Evolutionary conservation across 768 basidiomycete species (phyloP), one percentile per base, ranked within the genome.

Genomic region (Suillus paluster): DNA sequence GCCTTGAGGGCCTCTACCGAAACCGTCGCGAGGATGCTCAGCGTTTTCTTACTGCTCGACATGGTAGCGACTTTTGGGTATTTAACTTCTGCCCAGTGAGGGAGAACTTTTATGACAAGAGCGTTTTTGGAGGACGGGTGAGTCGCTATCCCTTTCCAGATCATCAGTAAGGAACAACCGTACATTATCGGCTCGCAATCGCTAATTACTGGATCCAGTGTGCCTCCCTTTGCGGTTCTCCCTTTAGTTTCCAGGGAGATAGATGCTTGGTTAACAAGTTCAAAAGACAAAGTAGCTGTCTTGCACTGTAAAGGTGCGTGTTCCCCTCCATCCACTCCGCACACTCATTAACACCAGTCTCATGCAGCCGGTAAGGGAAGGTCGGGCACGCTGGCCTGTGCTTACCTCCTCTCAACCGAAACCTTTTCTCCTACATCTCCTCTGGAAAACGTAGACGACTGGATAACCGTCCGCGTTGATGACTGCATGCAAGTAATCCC

Each of bases 131-230:
- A 14, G 86, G 88, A 9, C 80, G 91, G 45, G 90, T 94, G 19
- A 92, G 90, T 67, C 79, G 94, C 57, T 95, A 90, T 69, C 94
- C 94, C 0, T 95, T 93, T 70, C 94, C 94, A 23, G 94, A 96
- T 70, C 94, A 96, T 71, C 91, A 95, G 87, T 92, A 65, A 74
- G 90, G 81, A 50, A 15, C 56, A 27, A 58, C 17, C 23, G 38
- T 63, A 23, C 54, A 41, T 33, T 4, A 25, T 30, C 27, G 17
- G 38, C 23, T 61, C 33, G 27, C n/a, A 48, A 36, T 33, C 25
- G 7, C 54, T 58, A 23, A 55, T 27, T 9, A 62, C 64, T 11
- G 64, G 14, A 23, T 21, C 10, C 64, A 91, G 89, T 72, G 87
- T 90, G 5, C 93, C 94, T 1, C 94, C 94, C 1, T 77, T 95